Conservation (phyloP, 2,329 filamentous ascomycete species). For the Colletotrichum zoysiae region DNA sequence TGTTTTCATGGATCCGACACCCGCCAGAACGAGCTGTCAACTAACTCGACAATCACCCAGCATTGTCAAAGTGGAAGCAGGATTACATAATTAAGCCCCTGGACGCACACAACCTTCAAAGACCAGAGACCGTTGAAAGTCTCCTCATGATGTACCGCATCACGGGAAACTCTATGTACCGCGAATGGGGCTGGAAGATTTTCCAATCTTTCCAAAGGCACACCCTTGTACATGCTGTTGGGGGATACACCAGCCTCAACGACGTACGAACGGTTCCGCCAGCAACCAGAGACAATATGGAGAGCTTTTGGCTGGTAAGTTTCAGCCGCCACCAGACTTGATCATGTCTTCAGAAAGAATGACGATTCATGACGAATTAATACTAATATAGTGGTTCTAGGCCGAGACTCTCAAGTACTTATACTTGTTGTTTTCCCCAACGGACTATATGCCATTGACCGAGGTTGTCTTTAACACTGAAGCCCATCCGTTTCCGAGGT, state of each 20-base stretch:
- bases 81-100: slow-evolving; percentile 83
- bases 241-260: slow-evolving; percentile 67
- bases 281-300: slow-evolving; percentile 76
- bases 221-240: slow-evolving; percentile 72
- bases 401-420: slow-evolving; percentile 98
- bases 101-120: slow-evolving; percentile 78
- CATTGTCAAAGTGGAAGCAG: slow-evolving; percentile 70
- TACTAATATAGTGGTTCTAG: slow-evolving; percentile 10
- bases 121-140: slow-evolving; percentile 81
- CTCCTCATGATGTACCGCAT: slow-evolving; percentile 85
- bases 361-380: too few relatives aligned
- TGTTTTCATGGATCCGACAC: not conserved
- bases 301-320: slow-evolving; percentile 76
- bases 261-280: slow-evolving; percentile 67
- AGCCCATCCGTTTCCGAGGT: slow-evolving; percentile 89
- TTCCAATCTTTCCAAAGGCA: slow-evolving; percentile 77
- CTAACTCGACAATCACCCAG: not conserved
- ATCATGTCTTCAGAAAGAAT: not conserved
- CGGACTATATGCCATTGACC: slow-evolving; percentile 83
- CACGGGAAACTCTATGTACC: slow-evolving; percentile 77
- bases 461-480: slow-evolving; percentile 95
- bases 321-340: too few relatives aligned
- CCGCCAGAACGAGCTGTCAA: too few relatives aligned
- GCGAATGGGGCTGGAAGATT: slow-evolving; percentile 84
- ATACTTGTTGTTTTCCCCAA: slow-evolving; percentile 85